Evolutionary conservation across 208 protist genomes (phyloP).

Genomic region (Entamoeba moshkovskii): DNA sequence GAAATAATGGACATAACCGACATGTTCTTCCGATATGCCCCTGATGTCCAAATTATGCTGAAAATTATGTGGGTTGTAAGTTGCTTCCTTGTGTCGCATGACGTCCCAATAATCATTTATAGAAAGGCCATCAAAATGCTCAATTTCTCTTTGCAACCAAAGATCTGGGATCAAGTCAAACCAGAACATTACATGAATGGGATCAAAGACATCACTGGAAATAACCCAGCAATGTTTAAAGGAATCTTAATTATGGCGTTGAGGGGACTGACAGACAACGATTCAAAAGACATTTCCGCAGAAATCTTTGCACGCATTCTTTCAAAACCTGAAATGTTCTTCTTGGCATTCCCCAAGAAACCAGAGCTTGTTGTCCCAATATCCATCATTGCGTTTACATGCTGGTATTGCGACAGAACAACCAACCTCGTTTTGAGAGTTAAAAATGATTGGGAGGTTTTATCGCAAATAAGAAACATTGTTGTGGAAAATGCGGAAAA

Average conservation of each 20-base stretch:
- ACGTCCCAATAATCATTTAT: neutral
- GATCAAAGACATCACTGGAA: neutral
- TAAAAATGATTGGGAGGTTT: neutral
- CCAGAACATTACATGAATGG: neutral
- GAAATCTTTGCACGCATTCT: neutral
- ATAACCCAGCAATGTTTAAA: neutral
- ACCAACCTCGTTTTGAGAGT: neutral
- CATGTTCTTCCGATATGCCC: neutral
- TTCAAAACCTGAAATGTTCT: neutral
- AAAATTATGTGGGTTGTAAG: neutral
- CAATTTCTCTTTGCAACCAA: neutral
- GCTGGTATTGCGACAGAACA: neutral
- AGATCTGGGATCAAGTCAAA: neutral
- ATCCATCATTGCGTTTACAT: neutral
- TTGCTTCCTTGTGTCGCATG: neutral
- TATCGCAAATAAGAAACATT: neutral
- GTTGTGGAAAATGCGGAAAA: neutral
- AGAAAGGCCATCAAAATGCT: neutral
- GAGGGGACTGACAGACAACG: neutral
- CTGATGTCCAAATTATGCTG: neutral
- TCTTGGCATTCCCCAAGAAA: neutral
- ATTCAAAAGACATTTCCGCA: neutral
- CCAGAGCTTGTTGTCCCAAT: neutral
- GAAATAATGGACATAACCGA: neutral
- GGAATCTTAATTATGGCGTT: neutral